These are phyloP conservation scores for Lactarius pseudohatsudake DNA, from an alignment of 768 basidiomycete species.

Conservation along the genomic window DNA sequence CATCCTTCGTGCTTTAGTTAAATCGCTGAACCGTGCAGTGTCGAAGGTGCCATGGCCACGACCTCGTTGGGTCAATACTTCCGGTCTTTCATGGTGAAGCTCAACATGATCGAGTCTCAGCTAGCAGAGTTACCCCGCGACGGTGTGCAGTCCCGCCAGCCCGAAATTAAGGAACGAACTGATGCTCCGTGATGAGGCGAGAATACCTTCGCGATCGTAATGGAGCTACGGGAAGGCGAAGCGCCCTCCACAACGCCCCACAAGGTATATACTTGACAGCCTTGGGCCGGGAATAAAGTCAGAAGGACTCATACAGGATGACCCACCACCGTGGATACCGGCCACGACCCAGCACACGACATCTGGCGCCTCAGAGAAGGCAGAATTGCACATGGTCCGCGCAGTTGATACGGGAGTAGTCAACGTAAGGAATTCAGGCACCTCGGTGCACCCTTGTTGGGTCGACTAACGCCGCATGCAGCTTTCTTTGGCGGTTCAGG, in stretches of 20 bases:
- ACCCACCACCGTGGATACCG: constrained; percentile 80
- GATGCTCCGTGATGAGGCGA: constrained; percentile 47
- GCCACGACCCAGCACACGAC: constrained; percentile 71
- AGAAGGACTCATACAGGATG: constrained; percentile 37
- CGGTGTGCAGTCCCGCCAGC: constrained; percentile 39
- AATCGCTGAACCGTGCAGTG: constrained; percentile 42
- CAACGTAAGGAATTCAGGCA: constrained; percentile 48
- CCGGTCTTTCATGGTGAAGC: constrained; percentile 78
- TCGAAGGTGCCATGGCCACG: constrained; percentile 67
- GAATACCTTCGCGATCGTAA: constrained; percentile 75
- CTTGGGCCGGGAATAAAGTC: constrained; percentile 6
- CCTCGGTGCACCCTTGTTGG: background rate
- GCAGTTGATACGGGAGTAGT: constrained; percentile 84
- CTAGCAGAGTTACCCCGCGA: constrained; percentile 58
- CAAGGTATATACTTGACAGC: constrained; percentile 38
- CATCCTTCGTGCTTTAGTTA: constrained; percentile 6
- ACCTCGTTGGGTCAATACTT: constrained; percentile 70
- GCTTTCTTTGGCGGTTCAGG: constrained; percentile 78
- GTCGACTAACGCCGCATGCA: constrained; percentile 32
- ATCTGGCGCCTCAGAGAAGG: constrained; percentile 56
- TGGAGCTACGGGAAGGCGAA: constrained; percentile 72
- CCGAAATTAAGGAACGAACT: constrained; percentile 1
- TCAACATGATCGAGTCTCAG: constrained; percentile 74
- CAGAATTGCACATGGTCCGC: constrained; percentile 72
- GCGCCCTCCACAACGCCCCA: constrained; percentile 52